Conservation (phyloP, 2,329 filamentous ascomycete species). For the Xylogone sp. region DNA sequence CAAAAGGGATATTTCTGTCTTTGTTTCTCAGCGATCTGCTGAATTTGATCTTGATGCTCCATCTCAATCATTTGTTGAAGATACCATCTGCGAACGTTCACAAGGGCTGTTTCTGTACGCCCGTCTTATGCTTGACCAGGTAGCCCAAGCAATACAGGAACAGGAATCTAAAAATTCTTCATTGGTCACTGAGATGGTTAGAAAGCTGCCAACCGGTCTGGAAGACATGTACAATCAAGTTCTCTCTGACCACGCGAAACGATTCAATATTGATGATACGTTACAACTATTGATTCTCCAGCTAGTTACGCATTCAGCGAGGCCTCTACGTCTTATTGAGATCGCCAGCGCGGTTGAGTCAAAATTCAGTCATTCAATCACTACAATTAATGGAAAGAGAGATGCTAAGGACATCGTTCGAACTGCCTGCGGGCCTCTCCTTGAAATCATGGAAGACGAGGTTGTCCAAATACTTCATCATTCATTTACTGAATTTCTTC, state of each 20-base stretch:
- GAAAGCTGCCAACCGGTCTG: slow-evolving; percentile 1
- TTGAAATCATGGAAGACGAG: slow-evolving; percentile 41
- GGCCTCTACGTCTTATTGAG: slow-evolving; percentile 13
- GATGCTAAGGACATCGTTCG: slow-evolving; percentile 18
- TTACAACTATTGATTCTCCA: slow-evolving; percentile 5
- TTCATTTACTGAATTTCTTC: slow-evolving; percentile 42
- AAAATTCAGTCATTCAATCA: slow-evolving; percentile 6
- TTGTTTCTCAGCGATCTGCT: slow-evolving; percentile 9
- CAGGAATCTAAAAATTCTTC: no score
- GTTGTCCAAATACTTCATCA: slow-evolving; percentile 42
- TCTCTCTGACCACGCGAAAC: slow-evolving; percentile 2
- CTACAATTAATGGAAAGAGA: neutral
- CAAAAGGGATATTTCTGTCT: slow-evolving; percentile 34
- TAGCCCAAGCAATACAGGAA: neutral
- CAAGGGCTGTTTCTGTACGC: slow-evolving; percentile 13
- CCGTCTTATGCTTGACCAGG: slow-evolving; percentile 11
- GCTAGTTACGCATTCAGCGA: slow-evolving; percentile 14
- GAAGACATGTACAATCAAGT: slow-evolving; percentile 7
- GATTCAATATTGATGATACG: neutral
- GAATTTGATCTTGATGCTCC: no score
- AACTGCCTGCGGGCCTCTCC: slow-evolving; percentile 33
- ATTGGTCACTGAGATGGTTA: neutral
- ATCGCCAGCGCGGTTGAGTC: slow-evolving; percentile 2
- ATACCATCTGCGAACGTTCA: slow-evolving; percentile 1
- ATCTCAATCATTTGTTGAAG: slow-evolving; percentile 2